Evolutionary conservation across 768 basidiomycete genomes (phyloP), one percentile per base, ranked within the genome.

Genomic region (Cyclocybe cylindracea): DNA sequence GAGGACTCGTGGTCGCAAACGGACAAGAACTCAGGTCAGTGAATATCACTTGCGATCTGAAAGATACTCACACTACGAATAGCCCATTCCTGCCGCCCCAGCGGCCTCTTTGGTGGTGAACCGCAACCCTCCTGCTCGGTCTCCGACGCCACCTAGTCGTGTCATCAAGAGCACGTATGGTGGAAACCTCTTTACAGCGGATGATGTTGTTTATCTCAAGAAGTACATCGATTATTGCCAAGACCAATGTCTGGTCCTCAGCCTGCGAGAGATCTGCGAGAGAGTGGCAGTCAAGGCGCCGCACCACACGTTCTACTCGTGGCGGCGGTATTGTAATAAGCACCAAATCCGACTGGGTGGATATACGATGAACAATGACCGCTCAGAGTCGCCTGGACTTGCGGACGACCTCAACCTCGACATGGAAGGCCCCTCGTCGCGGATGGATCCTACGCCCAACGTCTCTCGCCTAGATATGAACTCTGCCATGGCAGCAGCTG

Each of bases 271-370:
- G 66, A 94, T 94, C 41, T 94, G 91, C 60, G 90, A 94, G 66
- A 76, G 89, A 54, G 84, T 94, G 60, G 91, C 91, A 10, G 78
- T 92, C 51, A 92, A 91, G 78, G 91, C 91, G 24, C 91, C 91
- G 13, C 91, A 94, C 68, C 91, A 94, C 68, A 92, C 91, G 88
- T 93, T 93, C 65, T 93, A 91, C 65, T 93, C 91, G 1, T 94
- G 91, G 91, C 81, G 91, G 37, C 83, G 91, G 39, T 94, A 93
- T 62, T 94, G 91, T 72, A 94, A 94, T 65, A 94, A 93, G 63
- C 91, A 94, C 66, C 89, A 93, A 67, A 94, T 94, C 44, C 84
- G 89, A n/a, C 76, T 94, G 0, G 89, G 89, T 19, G 89, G 90
- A 2, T 94, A 93, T 59, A 73, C 82, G 7, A 92, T 93, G 91